Percentiles rank a stretch among this genome's conserved stretches.
These are phyloP conservation scores for Chlorociboria aeruginascens DNA, from an alignment of 495 filamentous ascomycete genomes.

Conservation along the genomic window DNA sequence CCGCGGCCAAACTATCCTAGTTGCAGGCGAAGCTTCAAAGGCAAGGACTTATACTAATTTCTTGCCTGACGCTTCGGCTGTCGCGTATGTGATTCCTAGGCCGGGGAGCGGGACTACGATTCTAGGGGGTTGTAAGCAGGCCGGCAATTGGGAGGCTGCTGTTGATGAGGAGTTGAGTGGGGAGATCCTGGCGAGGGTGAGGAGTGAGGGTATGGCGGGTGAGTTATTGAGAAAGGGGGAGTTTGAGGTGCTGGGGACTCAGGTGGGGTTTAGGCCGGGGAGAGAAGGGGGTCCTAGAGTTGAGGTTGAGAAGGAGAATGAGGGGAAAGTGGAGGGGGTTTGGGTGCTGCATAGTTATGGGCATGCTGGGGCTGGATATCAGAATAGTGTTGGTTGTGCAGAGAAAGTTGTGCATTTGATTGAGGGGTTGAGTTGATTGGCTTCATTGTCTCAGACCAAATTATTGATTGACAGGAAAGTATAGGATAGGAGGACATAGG, in stretches of 20 bases:
- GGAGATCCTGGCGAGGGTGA: slow-evolving; percentile 5
- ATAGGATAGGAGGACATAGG: not conserved
- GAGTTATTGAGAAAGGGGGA: slow-evolving; percentile 5
- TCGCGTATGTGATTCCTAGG: slow-evolving; percentile 10
- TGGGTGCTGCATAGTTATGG: slow-evolving; percentile 17
- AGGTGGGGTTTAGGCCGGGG: slow-evolving; percentile 13
- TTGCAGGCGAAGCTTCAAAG: slow-evolving; percentile 11
- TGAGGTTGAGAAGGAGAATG: slow-evolving; percentile 8
- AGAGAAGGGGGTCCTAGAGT: slow-evolving; percentile 13
- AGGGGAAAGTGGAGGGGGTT: slow-evolving; percentile 3
- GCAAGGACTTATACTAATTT: slow-evolving; percentile 1
- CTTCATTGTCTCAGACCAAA: not conserved
- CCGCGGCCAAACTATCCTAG: slow-evolving; percentile 14
- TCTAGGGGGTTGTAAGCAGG: slow-evolving; percentile 13
- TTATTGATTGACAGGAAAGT: not conserved
- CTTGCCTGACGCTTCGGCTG: not conserved
- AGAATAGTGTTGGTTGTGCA: slow-evolving; percentile 13
- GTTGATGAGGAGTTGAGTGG: slow-evolving; percentile 7
- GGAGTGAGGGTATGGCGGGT: slow-evolving; percentile 1
- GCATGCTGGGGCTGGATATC: slow-evolving; percentile 17
- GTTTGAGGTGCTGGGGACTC: slow-evolving; percentile 8
- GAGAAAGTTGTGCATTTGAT: slow-evolving; percentile 7
- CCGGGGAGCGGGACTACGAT: slow-evolving; percentile 21
- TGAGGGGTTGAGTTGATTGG: not conserved
- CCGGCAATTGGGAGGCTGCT: slow-evolving; percentile 2